Conservation (phyloP, 805 yeast genomes). For the Candida xiaguanensis region DNA sequence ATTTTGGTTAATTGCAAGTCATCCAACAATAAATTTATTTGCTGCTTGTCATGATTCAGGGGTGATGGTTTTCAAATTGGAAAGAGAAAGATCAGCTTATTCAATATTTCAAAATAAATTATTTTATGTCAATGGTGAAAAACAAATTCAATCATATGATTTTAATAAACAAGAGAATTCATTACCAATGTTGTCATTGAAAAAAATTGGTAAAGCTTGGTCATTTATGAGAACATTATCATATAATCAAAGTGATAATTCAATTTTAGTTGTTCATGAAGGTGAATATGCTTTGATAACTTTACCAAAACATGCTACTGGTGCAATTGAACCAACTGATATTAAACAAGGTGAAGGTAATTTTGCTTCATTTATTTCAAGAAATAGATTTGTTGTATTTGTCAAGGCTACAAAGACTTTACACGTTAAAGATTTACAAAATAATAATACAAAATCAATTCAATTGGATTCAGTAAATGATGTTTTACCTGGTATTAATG, state of each 20-base stretch:
- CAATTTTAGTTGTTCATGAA: constrained; percentile 78
- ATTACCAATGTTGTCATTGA: constrained; percentile 77
- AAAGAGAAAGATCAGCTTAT: constrained; percentile 96
- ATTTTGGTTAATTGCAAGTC: constrained; percentile 89
- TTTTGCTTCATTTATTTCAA: constrained; percentile 86
- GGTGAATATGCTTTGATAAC: constrained; percentile 72
- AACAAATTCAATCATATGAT: constrained; percentile 80
- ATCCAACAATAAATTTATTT: constrained; percentile 86
- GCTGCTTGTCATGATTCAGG: constrained; percentile 98
- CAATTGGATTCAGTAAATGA: constrained; percentile 69
- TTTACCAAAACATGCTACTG: constrained; percentile 82
- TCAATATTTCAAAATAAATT: constrained; percentile 68
- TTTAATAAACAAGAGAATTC: constrained; percentile 60
- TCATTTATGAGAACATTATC: constrained; percentile 78
- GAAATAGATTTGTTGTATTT: constrained; percentile 89
- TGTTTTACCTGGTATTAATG: constrained; percentile 76
- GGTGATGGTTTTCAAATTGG: constrained; percentile 95
- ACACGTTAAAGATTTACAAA: constrained; percentile 78
- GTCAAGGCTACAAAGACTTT: constrained; percentile 60
- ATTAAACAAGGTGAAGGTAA: constrained; percentile 76
- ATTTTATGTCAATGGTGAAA: constrained; percentile 75
- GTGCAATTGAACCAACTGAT: constrained; percentile 91
- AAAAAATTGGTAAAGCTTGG: constrained; percentile 83
- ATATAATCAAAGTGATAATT: constrained; percentile 89
- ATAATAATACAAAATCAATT: constrained; percentile 77